Percentiles rank a stretch among this genome's conserved stretches.
These are phyloP conservation scores for Cystofilobasidium ferigula DNA, from an alignment of 768 basidiomycete species.

Conservation along the genomic window DNA sequence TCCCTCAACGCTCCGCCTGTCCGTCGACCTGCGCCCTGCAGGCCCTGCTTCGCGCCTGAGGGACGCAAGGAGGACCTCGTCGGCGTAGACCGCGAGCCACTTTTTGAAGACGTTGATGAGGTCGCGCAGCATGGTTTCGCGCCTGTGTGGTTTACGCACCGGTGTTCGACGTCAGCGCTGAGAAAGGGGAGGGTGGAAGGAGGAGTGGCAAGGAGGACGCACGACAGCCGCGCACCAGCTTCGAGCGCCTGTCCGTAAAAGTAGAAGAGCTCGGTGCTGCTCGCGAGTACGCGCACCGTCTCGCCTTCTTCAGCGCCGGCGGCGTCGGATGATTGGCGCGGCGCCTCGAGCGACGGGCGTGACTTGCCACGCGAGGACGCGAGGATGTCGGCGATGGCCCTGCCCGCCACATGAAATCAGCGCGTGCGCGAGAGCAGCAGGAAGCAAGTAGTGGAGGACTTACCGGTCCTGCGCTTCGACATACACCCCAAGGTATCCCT, in stretches of 20 bases:
- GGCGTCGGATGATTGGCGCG: constrained; percentile 28
- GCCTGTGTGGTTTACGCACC: constrained; percentile 37
- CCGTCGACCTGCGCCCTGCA: constrained; percentile 24
- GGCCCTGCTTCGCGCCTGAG: background rate
- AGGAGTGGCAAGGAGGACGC: background rate
- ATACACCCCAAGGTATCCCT: constrained; percentile 82
- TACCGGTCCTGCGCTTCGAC: constrained; percentile 94
- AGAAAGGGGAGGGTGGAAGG: background rate
- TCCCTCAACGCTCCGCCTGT: constrained; percentile 65
- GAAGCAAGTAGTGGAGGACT: constrained; percentile 27
- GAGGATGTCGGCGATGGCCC: constrained; percentile 82
- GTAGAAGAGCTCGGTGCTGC: constrained; percentile 92
- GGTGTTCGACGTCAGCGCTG: background rate
- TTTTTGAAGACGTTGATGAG: constrained; percentile 73
- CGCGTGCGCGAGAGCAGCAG: background rate
- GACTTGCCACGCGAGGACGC: constrained; percentile 62
- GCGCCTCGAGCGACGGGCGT: constrained; percentile 55
- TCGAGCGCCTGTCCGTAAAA: constrained; percentile 93
- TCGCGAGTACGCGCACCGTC: constrained; percentile 62
- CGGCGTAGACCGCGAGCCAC: constrained; percentile 83
- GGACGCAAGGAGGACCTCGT: constrained; percentile 27
- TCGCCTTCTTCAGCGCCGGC: constrained; percentile 44
- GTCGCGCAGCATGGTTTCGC: constrained; percentile 70
- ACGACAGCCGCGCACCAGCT: constrained; percentile 72
- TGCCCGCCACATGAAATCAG: constrained; percentile 34